A percentile compares a stretch with the other conserved stretches of the same genome.
These are phyloP conservation scores for Lecanicillium sp. DNA, from an alignment of 2,329 filamentous ascomycete species.

Conservation along the genomic window DNA sequence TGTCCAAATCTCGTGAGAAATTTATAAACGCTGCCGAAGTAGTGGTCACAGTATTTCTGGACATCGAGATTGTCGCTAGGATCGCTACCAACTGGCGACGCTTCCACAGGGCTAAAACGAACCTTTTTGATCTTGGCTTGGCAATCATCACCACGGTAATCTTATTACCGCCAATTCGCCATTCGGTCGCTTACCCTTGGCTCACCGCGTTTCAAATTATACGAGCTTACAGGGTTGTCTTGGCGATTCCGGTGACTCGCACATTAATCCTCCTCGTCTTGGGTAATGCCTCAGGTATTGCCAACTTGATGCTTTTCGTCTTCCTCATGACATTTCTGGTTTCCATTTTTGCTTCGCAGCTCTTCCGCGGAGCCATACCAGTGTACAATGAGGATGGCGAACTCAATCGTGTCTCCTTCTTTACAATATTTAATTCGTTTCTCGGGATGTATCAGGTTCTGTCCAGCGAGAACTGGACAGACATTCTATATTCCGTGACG, in stretches of 20 bases:
- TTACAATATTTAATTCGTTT: constrained; percentile 90
- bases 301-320: constrained; percentile 92
- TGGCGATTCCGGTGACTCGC: constrained; percentile 80
- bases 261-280: constrained; percentile 83
- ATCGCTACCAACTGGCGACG: constrained; percentile 71
- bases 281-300: constrained; percentile 83
- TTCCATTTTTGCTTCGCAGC: constrained; percentile 85
- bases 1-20: constrained; percentile 50
- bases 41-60: constrained; percentile 67
- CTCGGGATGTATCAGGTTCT: constrained; percentile 96
- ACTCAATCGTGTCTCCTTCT: constrained; percentile 66
- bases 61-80: constrained; percentile 75
- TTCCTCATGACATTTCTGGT: constrained; percentile 92
- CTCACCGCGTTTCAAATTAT: constrained; percentile 90
- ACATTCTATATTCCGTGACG: constrained; percentile 76
- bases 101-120: constrained; percentile 68
- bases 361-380: constrained; percentile 83
- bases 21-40: constrained; percentile 71
- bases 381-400: constrained; percentile 52
- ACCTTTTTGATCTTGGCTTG: constrained; percentile 72
- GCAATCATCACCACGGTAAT: constrained; percentile 80
- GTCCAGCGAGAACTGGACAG: constrained; percentile 94
- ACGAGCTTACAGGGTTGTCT: constrained; percentile 82
- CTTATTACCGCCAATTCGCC: constrained; percentile 71
- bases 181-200: constrained; percentile 74